Evolutionary conservation across 768 basidiomycete genomes (phyloP), one percentile per base, ranked within the genome.

Genomic region (Agaricus sinodeliciosus): DNA sequence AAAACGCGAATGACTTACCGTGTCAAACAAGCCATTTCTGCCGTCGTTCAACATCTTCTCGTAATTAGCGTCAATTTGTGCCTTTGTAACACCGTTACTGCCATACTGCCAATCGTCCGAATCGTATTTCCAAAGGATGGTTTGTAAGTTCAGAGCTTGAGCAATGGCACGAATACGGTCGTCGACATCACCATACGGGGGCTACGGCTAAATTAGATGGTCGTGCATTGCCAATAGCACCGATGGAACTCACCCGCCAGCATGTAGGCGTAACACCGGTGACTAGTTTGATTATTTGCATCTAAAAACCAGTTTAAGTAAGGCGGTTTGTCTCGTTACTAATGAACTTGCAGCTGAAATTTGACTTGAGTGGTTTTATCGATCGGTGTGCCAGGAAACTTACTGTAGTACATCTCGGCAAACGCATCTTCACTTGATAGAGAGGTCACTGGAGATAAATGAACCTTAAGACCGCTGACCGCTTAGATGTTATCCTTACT

Each of bases 371-470:
- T 57, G 37, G 25, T 31, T 13, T 25, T 41, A 8, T 28, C 19
- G 25, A 27, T n/a, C 8, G 6, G 22, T 44, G 22, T 43, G 4
- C 34, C 19, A 12, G n/a, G 26, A 22, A 19, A 65, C 79, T 34
- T 57, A 78, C 80, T 81, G 67, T 88, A 92, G 55, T 84, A 89
- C 15, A 92, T 71, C 65, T 91, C 88, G 3, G 87, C 87, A 53
- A 90, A 87, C 3, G 80, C 84, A 56, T 84, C 69, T 58, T 79
- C 69, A 61, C 82, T 90, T 8, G 74, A 66, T 39, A 85, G 70
- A 2, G 79, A 61, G 0, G 85, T 85, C 79, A 77, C 81, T 82
- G 51, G 16, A 27, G 46, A 9, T 12, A 43, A 28, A 57, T 44
- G 15, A 35, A 22, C n/a, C 16, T 11, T 7, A n/a, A 18, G n/a